Evolutionary conservation across 2,329 filamentous ascomycete genomes (phyloP).

Genomic region (Pseudocercospora crystallina): DNA sequence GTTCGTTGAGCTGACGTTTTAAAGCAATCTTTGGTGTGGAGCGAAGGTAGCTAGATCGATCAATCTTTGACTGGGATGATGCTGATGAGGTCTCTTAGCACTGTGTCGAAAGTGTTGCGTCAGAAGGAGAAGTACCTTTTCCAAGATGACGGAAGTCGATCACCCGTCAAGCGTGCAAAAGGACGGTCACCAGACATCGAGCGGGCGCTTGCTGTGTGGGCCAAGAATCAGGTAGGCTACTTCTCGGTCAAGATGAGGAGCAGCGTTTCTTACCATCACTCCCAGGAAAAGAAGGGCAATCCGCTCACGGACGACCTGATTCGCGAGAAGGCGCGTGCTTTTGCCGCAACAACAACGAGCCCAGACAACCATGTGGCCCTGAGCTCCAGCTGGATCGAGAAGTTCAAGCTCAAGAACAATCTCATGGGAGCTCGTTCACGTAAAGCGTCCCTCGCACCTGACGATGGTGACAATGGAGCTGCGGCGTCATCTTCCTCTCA

Average conservation of each 20-base stretch:
- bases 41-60: constrained; percentile 69
- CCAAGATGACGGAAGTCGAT: constrained; percentile 73
- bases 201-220: constrained; percentile 83
- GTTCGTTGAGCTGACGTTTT: constrained; percentile 32
- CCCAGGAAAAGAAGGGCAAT: constrained; percentile 69
- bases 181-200: constrained; percentile 90
- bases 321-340: constrained; percentile 78
- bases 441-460: constrained; percentile 57
- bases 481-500: constrained; percentile 59
- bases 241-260: background rate
- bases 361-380: constrained; percentile 71
- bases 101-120: constrained; percentile 95
- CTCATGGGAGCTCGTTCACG: constrained; percentile 55
- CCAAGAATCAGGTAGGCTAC: constrained; percentile 58
- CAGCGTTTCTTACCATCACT: constrained; percentile 8
- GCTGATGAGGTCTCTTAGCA: constrained; percentile 57
- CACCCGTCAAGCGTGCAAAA: constrained; percentile 78
- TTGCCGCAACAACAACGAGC: constrained; percentile 63
- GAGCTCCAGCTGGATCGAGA: constrained; percentile 81
- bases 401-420: constrained; percentile 89
- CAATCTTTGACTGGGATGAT: background rate
- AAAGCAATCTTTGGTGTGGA: constrained; percentile 89
- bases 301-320: constrained; percentile 78
- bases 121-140: constrained; percentile 93
- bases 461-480: constrained; percentile 67